Base-by-base conservation (phyloP, 1,284 basidiomycete genomes). In the Coniferiporia sulphurascens region DNA sequence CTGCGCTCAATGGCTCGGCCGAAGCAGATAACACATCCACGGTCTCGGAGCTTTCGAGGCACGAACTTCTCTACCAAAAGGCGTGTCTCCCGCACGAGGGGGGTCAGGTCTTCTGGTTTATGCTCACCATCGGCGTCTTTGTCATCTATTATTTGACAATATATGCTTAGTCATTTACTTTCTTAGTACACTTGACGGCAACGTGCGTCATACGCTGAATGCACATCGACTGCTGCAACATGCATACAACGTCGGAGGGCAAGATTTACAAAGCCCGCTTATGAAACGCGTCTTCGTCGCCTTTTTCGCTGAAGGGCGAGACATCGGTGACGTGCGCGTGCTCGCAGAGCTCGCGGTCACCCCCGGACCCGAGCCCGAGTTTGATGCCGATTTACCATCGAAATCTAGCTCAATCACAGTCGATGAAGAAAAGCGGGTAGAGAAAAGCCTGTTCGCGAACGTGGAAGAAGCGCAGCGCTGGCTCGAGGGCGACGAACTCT, bases 151-250 rank as follows among this genome's bases (percentile, higher is more conserved):
- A 27, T 27, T 27, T 27, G 27, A 2, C 5, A 5, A 4, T 36
- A 1, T 19, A 17, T 5, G 36, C 55, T 49, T 15, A 49, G 17
- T 15, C 34, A 46, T 27, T n/a, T n/a, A n/a, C 8, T 2, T 38
- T 45, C 62, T 48, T 60, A 86, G 83, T 54, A 73, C 78, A 1
- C 82, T 84, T 64, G 75, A 75, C 10, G 89, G 89, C 17, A 72
- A 79, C 36, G 74, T 92, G 60, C 79, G 80, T 62, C 83, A 85
- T 64, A 87, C 89, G 15, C 84, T 76, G 17, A 76, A 78, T 21
- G 87, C 87, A 0, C 91, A 93, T 69, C 83, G 91, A 8, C 76
- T 93, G 34, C 78, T 86, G 36, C 78, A 80, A 55, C 91, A 90
- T 67, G 89, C 89, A 1, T 87, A 80, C 68, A 74, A 79, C 64